Conservation (phyloP, 2,329 filamentous ascomycete species). For the Emmonsia crescens region DNA sequence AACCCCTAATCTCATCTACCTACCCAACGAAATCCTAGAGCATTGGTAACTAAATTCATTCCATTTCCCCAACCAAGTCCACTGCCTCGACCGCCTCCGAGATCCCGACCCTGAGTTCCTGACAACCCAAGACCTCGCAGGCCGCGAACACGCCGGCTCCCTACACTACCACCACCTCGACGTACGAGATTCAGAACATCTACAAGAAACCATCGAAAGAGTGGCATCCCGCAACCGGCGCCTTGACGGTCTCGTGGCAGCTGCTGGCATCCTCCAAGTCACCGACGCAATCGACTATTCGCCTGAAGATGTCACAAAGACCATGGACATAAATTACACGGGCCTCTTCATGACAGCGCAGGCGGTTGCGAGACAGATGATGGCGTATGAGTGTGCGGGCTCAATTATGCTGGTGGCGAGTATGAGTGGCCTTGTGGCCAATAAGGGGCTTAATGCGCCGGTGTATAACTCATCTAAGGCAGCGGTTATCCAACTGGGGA, state of each 20-base stretch:
- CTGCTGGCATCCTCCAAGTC: constrained; percentile 33
- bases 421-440: constrained; percentile 40
- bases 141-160: constrained; percentile 26
- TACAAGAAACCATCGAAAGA: constrained; percentile 25
- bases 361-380: constrained; percentile 38
- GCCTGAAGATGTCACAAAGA: constrained; percentile 29
- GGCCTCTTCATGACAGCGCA: constrained; percentile 39
- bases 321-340: constrained; percentile 39
- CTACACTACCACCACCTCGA: constrained; percentile 39
- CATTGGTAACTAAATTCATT: background rate
- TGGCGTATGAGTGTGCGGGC: constrained; percentile 37
- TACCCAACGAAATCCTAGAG: background rate
- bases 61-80: constrained; percentile 23
- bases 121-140: constrained; percentile 26
- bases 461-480: constrained; percentile 46
- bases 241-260: constrained; percentile 32
- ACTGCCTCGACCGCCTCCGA: constrained; percentile 37
- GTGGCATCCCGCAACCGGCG: constrained; percentile 26
- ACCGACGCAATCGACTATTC: constrained; percentile 30
- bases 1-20: background rate
- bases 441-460: constrained; percentile 33
- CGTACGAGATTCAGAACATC: constrained; percentile 29
- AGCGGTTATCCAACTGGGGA: constrained; percentile 41
- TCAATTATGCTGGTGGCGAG: constrained; percentile 40
- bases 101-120: constrained; percentile 34